phyloP scores from a whole-genome alignment of 108 stramenopile species.

The Conticribra guillardii region DNA sequence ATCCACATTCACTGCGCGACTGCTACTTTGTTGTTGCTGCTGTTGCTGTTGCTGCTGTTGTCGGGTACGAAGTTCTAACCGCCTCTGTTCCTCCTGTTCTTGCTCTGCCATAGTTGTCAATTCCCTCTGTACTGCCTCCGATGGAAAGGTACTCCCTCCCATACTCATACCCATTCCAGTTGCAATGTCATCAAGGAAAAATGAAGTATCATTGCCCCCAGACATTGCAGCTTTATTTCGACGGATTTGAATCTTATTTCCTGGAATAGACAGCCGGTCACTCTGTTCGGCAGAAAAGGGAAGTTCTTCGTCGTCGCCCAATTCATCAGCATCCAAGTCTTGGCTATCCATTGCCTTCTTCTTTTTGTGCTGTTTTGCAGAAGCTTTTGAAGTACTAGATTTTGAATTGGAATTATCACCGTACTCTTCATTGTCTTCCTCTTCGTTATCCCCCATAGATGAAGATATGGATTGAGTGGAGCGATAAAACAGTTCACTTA shows the following conservation, averaged over 20 bases:
- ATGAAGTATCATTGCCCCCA: neutral
- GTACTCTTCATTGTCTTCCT: neutral
- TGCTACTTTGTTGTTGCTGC: neutral
- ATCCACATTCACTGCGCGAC: too few species aligned
- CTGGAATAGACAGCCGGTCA: slow-evolving; percentile 42
- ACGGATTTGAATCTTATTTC: slow-evolving; percentile 55
- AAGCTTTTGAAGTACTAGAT: neutral
- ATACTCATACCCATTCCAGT: slow-evolving; percentile 21
- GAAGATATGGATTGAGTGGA: slow-evolving; percentile 51
- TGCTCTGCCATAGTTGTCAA: slow-evolving; percentile 34
- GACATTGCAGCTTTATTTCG: slow-evolving; percentile 27
- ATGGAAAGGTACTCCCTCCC: slow-evolving; percentile 7
- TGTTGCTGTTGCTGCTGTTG: neutral
- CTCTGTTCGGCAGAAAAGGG: slow-evolving; percentile 57
- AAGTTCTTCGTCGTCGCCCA: slow-evolving; percentile 52
- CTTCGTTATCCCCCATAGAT: neutral
- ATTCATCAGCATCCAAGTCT: slow-evolving; percentile 3
- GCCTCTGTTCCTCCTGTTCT: slow-evolving; percentile 34
- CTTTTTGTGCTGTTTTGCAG: slow-evolving; percentile 3
- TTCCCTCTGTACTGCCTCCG: slow-evolving; percentile 34
- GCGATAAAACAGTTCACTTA: slow-evolving; percentile 80
- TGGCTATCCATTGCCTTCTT: slow-evolving; percentile 3
- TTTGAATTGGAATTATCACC: too few species aligned
- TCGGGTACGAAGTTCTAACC: slow-evolving; percentile 16
- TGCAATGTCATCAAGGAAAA: slow-evolving; percentile 16